These are phyloP conservation scores for Linaria vulgaris DNA, from an alignment of 257 asterid species.

Conservation along the genomic window DNA sequence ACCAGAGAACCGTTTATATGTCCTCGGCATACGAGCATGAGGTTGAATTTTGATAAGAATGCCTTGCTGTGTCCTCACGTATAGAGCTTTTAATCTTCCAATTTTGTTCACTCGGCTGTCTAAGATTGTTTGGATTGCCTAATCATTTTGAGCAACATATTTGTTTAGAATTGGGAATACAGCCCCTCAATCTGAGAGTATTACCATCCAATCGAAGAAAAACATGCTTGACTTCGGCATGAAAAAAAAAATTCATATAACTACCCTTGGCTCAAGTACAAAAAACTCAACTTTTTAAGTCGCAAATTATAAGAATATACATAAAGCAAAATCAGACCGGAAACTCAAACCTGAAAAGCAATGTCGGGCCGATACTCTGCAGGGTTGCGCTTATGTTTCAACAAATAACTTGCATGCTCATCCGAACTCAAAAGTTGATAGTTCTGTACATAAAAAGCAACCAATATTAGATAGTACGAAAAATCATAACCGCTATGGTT, in stretches of 20 bases:
- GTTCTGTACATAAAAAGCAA: constrained; percentile 37
- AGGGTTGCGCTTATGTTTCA: constrained; percentile 59
- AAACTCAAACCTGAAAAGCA: constrained; percentile 69
- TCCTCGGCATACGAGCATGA: constrained; percentile 89
- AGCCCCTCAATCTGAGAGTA: neutral
- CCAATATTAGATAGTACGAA: neutral
- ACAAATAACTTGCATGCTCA: constrained; percentile 22
- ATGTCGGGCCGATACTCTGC: constrained; percentile 86
- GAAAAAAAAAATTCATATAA: no score
- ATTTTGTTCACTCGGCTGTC: constrained; percentile 84
- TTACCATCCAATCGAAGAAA: neutral
- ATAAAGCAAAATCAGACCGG: neutral
- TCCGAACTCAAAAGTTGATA: constrained; percentile 83
- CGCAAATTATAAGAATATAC: neutral
- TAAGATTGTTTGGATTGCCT: constrained; percentile 81
- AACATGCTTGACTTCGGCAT: no score
- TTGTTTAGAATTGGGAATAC: constrained; percentile 19
- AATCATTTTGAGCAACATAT: constrained; percentile 8
- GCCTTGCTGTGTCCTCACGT: constrained; percentile 79
- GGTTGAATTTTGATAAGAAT: constrained; percentile 80
- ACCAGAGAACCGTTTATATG: constrained; percentile 80
- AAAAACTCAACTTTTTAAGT: neutral
- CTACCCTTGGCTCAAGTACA: neutral
- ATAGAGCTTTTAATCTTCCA: constrained; percentile 78
- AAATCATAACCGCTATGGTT: neutral